Evolutionary conservation across 225 moss, liverwort and hornwort species (phyloP).

Genomic region (Physcomitrium patens): DNA sequence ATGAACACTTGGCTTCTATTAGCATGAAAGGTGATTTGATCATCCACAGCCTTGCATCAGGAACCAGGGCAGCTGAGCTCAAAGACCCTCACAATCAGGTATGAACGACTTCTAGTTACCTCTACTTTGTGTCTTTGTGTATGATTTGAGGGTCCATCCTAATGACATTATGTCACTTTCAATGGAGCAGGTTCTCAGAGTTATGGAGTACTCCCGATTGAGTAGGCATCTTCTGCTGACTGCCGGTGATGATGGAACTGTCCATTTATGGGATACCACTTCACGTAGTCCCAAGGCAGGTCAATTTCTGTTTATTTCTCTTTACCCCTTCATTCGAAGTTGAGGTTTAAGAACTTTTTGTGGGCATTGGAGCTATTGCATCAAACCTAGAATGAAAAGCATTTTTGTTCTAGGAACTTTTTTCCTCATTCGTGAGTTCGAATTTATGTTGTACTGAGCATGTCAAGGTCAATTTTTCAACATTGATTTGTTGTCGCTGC

Average conservation of each 20-base stretch:
- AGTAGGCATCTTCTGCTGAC: constrained; percentile 90
- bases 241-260: constrained; percentile 86
- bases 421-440: background rate
- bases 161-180: background rate
- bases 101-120: constrained; percentile 4
- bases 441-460: constrained; percentile 5
- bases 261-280: constrained; percentile 86
- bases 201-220: constrained; percentile 95
- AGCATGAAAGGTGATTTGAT: constrained; percentile 83
- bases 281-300: constrained; percentile 90
- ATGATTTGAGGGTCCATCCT: constrained; percentile 2
- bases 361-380: background rate
- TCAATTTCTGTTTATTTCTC: constrained; percentile 49
- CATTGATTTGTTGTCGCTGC: constrained; percentile 18
- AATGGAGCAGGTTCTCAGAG: constrained; percentile 77
- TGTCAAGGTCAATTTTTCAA: background rate
- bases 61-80: constrained; percentile 78
- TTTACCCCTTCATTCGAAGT: background rate
- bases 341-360: background rate
- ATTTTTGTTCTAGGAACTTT: background rate
- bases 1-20: constrained; percentile 81
- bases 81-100: constrained; percentile 89
- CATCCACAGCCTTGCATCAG: constrained; percentile 83
- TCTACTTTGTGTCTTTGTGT: background rate
- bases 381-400: background rate